Percentiles rank a stretch among this genome's conserved stretches.
Conservation (phyloP, 164 flowering plant genomes). For the Piper longum region DNA sequence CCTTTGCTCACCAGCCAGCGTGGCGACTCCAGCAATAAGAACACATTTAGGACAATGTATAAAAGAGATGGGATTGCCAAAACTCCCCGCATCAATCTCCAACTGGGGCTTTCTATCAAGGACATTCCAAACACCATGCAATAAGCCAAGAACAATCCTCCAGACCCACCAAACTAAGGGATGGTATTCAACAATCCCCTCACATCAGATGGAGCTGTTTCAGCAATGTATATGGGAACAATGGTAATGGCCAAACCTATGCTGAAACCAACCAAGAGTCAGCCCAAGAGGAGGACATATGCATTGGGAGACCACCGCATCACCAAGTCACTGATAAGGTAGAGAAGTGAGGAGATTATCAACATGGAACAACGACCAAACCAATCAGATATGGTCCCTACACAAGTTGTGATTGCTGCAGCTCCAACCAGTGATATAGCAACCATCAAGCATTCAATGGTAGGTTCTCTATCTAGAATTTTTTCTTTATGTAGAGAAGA, state of each 20-base stretch:
- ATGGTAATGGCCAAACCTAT: slow-evolving; percentile 86
- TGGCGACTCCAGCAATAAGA: slow-evolving; percentile 91
- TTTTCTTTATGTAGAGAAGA: slow-evolving; percentile 60
- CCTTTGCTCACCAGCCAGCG: slow-evolving; percentile 98
- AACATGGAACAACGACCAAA: slow-evolving; percentile 87
- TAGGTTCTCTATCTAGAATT: slow-evolving; percentile 41
- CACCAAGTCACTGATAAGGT: slow-evolving; percentile 67
- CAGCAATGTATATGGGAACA: slow-evolving; percentile 81
- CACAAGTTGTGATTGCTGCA: slow-evolving; percentile 61
- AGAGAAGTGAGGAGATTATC: slow-evolving; percentile 61
- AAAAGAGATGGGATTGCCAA: slow-evolving; percentile 68
- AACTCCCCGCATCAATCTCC: slow-evolving; percentile 90
- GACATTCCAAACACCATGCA: slow-evolving; percentile 94
- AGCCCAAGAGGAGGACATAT: slow-evolving; percentile 55
- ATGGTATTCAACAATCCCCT: slow-evolving; percentile 79
- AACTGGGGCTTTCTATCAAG: slow-evolving; percentile 42
- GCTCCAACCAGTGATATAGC: slow-evolving; percentile 96
- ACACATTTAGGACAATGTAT: slow-evolving; percentile 48
- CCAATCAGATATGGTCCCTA: slow-evolving; percentile 70
- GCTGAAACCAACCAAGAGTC: slow-evolving; percentile 85
- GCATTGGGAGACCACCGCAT: slow-evolving; percentile 97
- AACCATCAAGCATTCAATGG: slow-evolving; percentile 70
- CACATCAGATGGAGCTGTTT: slow-evolving; percentile 86
- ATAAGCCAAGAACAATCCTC: slow-evolving; percentile 80
- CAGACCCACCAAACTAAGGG: slow-evolving; percentile 83